Evolutionary conservation across 805 yeast genomes (phyloP), one percentile per base, ranked within the genome.

Genomic region (Yarrowia keelungensis): DNA sequence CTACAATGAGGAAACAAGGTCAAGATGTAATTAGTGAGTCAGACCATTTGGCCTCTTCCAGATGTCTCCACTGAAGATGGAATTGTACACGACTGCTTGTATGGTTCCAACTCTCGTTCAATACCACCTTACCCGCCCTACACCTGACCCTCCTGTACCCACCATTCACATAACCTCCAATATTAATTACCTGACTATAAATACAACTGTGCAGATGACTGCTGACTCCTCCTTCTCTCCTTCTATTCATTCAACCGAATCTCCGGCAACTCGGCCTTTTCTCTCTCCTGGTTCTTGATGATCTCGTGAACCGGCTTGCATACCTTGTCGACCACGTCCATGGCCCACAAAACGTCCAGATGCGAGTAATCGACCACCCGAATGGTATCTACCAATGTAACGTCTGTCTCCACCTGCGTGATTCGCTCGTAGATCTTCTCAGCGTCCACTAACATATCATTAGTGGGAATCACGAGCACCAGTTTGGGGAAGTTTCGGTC

Each of bases 341-440:
- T 87, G 0, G 98, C 94, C 99, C 99, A 94, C 14, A 93, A 80
- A 0, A 92, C 97, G 78, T 94, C 99, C 66, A 94, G 79, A 77
- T 94, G 99, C 16, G 92, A 86, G 76, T 94, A 94, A 10, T 82
- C 84, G 0, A 85, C 84, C 7, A 94, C 70, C 62, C 83, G 83
- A 22, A 81, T 74, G 22, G 79, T 78, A 14, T 73, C 76, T 71
- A 76, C 84, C 71, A 76, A 80, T 74, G 42, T 71, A 76, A 71
- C 84, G n/a, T 73, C 71, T 0, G 82, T 80, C 26, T 71, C 68
- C 16, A 66, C 49, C 36, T 56, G 56, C 16, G 81, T 77, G 78
- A 94, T 82, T 74, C 94, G 93, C 19, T 86, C 79, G 11, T 87
- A 80, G 43, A 95, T 82, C 68, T 86, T 77, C 41, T 82, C 82